Evolutionary conservation across 2,329 filamentous ascomycete genomes (phyloP).

Genomic region (Calonectria crousiana): DNA sequence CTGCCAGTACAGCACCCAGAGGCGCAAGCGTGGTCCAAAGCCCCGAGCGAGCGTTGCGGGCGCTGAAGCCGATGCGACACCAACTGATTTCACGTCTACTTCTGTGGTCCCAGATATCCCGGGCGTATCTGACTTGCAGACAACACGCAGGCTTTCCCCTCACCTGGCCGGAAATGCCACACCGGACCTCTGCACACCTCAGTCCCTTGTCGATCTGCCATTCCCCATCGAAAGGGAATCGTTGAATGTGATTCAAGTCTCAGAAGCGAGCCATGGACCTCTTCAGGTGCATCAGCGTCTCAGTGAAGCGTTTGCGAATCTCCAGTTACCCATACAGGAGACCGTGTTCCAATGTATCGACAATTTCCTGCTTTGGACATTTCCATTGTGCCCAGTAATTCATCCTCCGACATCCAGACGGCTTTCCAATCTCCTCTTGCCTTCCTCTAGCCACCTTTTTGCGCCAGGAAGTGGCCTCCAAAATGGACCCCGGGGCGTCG

Average conservation of each 20-base stretch:
- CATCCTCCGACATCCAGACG: neutral
- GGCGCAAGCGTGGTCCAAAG: constrained; percentile 28
- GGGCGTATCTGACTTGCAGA: neutral
- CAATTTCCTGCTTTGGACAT: neutral
- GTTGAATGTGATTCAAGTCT: neutral
- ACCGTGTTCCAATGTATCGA: constrained; percentile 7
- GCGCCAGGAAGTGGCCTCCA: neutral
- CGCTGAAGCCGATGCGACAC: neutral
- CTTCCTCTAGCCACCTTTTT: constrained; percentile 5
- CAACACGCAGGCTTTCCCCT: neutral
- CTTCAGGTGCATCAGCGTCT: constrained; percentile 8
- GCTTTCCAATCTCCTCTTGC: neutral
- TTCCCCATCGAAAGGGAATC: neutral
- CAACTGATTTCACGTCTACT: neutral
- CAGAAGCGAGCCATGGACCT: neutral
- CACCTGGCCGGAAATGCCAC: neutral
- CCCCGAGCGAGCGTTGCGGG: neutral
- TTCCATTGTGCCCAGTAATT: constrained; percentile 6
- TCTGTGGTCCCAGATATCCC: neutral
- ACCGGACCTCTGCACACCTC: neutral
- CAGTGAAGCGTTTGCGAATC: neutral
- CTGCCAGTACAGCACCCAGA: constrained; percentile 17
- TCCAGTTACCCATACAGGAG: neutral
- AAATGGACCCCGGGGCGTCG: neutral
- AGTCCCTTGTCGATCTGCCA: neutral